Evolutionary conservation across 2,329 filamentous ascomycete genomes (phyloP).

Genomic region (Penicillium sp.): DNA sequence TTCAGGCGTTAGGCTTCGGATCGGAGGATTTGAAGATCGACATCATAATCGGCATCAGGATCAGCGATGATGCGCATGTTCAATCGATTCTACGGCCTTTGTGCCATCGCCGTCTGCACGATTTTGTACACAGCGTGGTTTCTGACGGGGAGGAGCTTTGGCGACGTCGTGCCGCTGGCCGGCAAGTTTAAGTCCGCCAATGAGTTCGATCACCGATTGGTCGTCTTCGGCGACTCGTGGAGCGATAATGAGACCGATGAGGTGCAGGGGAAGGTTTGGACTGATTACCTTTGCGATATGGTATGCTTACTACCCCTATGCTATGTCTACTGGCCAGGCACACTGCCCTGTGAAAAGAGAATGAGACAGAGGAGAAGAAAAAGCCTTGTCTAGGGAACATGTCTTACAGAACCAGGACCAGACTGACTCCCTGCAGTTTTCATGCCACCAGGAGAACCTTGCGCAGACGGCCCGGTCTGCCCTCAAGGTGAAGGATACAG

Average conservation of each 20-base stretch:
- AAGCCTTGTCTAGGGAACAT: neutral
- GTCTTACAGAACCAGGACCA: conserved; percentile 11
- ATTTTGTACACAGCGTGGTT: conserved; percentile 36
- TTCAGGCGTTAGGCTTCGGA: no score
- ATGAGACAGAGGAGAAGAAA: neutral
- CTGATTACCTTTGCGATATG: conserved; percentile 42
- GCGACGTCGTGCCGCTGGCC: conserved; percentile 21
- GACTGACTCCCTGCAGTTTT: conserved; percentile 27
- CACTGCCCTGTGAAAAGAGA: no score
- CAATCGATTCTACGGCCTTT: conserved; percentile 37
- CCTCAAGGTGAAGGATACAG: conserved; percentile 30
- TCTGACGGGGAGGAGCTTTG: conserved; percentile 29
- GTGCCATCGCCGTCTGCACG: conserved; percentile 32
- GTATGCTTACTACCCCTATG: conserved; percentile 25
- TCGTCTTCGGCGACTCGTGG: conserved; percentile 47
- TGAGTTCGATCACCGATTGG: conserved; percentile 35
- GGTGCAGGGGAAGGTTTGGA: conserved; percentile 36
- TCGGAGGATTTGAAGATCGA: no score
- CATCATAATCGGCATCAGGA: no score
- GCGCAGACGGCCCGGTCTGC: conserved; percentile 33
- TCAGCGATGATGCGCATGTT: conserved; percentile 31
- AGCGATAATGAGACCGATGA: conserved; percentile 39
- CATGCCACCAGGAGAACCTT: conserved; percentile 40
- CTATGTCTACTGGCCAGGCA: neutral
- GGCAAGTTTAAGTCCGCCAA: conserved; percentile 23